Conservation (phyloP, 441 rosid genomes). For the Mallotus japonicus region DNA sequence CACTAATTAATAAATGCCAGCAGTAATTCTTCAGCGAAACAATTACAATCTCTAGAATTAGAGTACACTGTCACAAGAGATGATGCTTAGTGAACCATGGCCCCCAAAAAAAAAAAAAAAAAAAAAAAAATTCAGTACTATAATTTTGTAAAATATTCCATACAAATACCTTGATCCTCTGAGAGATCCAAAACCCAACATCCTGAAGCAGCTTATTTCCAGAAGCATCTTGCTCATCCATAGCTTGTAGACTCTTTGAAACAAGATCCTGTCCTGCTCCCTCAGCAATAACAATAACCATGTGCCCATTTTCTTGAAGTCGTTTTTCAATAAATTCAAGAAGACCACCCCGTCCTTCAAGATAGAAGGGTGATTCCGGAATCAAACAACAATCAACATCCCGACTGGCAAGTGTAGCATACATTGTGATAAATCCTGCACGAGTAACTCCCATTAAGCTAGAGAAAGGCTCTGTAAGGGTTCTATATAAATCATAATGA, state of each 20-base stretch:
- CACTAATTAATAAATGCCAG: neutral
- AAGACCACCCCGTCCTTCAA: constrained; percentile 79
- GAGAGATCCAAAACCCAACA: constrained; percentile 66
- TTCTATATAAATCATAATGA: neutral
- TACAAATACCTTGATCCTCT: constrained; percentile 51
- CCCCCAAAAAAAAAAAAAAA: neutral
- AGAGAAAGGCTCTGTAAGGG: neutral
- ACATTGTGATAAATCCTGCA: constrained; percentile 81
- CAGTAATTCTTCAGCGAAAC: neutral
- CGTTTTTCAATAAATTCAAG: constrained; percentile 53
- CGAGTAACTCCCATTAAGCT: constrained; percentile 9
- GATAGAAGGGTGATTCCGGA: constrained; percentile 83
- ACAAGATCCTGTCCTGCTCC: constrained; percentile 84
- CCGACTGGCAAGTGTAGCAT: constrained; percentile 80
- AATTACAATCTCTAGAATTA: too few relatives aligned
- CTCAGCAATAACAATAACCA: constrained; percentile 81
- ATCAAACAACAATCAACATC: constrained; percentile 89
- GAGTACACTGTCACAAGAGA: neutral
- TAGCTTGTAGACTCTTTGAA: constrained; percentile 39
- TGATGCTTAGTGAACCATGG: neutral
- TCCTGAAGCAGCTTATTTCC: constrained; percentile 78
- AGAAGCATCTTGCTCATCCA: constrained; percentile 62
- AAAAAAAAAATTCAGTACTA: neutral
- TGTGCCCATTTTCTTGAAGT: constrained; percentile 74
- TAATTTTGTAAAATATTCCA: neutral